A percentile compares a stretch with the other conserved stretches of the same genome.
Conservation (phyloP, 176 grass and related monocot genomes). For the Musa beccarii region DNA sequence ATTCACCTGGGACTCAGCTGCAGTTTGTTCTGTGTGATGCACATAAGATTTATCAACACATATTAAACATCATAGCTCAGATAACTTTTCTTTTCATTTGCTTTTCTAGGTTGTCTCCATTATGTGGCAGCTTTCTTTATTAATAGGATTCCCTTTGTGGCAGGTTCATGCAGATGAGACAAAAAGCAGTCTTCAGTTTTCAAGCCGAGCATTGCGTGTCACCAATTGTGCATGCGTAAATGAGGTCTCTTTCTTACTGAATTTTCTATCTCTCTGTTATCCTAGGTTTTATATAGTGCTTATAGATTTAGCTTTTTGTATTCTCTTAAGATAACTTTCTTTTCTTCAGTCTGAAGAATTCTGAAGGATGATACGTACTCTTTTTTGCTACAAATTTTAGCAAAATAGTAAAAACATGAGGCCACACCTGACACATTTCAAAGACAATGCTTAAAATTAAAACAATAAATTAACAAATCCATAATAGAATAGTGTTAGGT, state of each 20-base stretch:
- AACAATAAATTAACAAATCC: too few relatives aligned
- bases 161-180: slow-evolving; percentile 88
- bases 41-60: too few relatives aligned
- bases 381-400: too few relatives aligned
- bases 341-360: too few relatives aligned
- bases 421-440: too few relatives aligned
- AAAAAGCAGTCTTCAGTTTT: slow-evolving; percentile 90
- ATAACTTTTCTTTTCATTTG: background rate
- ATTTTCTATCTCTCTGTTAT: background rate
- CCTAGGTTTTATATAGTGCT: background rate
- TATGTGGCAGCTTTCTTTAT: slow-evolving; percentile 7
- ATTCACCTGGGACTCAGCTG: too few relatives aligned
- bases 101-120: background rate
- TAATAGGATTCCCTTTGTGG: slow-evolving; percentile 9
- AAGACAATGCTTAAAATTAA: too few relatives aligned
- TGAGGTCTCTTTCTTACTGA: slow-evolving; percentile 43
- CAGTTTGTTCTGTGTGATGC: too few relatives aligned
- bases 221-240: slow-evolving; percentile 84
- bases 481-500: too few relatives aligned
- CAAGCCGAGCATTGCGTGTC: slow-evolving; percentile 78
- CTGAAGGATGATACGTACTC: too few relatives aligned
- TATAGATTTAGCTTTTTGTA: background rate
- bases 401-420: too few relatives aligned
- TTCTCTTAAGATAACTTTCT: background rate
- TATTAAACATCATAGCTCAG: too few relatives aligned